Conservation (phyloP, 306 rosid species). For the Dryas drummondii region DNA sequence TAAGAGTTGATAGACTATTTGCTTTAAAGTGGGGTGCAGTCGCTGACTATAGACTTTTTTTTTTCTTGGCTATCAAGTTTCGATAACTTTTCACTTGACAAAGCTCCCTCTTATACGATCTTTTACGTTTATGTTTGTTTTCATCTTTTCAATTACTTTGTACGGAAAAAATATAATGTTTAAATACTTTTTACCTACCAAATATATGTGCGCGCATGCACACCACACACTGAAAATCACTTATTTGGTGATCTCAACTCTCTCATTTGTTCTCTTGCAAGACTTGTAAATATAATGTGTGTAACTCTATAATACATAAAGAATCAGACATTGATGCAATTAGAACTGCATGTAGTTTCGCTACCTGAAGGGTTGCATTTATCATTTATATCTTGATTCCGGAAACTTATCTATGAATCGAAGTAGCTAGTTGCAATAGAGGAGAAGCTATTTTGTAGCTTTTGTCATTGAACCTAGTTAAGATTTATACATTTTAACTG, state of each 20-base stretch:
- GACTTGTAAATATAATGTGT: neutral
- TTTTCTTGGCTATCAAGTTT: neutral
- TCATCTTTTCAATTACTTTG: neutral
- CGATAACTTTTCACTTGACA: neutral
- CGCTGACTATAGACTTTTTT: neutral
- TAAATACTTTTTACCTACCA: neutral
- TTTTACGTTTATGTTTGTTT: neutral
- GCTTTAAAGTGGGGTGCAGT: neutral
- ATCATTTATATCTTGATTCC: neutral
- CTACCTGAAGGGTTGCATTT: neutral
- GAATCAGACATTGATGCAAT: neutral
- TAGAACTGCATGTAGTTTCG: neutral
- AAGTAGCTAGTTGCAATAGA: neutral
- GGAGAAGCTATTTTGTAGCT: neutral
- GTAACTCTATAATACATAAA: neutral
- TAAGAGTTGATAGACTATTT: neutral
- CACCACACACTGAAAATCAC: neutral
- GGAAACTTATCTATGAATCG: neutral
- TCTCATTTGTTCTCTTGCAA: neutral
- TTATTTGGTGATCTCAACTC: neutral
- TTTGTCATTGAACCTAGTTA: conserved; percentile 22
- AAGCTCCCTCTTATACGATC: neutral
- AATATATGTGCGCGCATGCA: too few relatives aligned
- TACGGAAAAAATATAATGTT: neutral
- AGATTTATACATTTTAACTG: conserved; percentile 28